A percentile compares a stretch with the other conserved stretches of the same genome.
These are phyloP conservation scores for Pythium monospermum DNA, from an alignment of 352 stramenopile genomes.

Conservation along the genomic window DNA sequence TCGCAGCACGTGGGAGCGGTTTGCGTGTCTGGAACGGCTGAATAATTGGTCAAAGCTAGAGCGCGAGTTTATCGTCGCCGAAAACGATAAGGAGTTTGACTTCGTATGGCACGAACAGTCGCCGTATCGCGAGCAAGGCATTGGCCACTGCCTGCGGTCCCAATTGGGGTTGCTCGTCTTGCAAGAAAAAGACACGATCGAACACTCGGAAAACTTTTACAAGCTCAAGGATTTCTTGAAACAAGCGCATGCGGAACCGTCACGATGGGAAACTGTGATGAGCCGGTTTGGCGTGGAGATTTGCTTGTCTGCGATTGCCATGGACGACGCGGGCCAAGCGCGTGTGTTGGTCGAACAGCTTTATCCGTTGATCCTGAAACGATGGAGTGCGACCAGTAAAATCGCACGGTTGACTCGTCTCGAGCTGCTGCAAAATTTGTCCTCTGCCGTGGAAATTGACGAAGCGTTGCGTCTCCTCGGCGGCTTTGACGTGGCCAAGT, in stretches of 20 bases:
- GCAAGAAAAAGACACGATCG: neutral
- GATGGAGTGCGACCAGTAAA: slow-evolving; percentile 54
- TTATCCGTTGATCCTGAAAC: slow-evolving; percentile 39
- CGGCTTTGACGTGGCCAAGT: neutral
- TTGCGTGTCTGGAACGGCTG: slow-evolving; percentile 55
- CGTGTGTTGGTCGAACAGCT: slow-evolving; percentile 58
- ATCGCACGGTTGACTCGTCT: slow-evolving; percentile 42
- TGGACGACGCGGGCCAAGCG: slow-evolving; percentile 37
- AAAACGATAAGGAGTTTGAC: slow-evolving; percentile 13
- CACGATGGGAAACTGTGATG: slow-evolving; percentile 34
- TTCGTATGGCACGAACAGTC: slow-evolving; percentile 57
- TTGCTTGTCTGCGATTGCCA: slow-evolving; percentile 37
- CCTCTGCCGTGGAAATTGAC: slow-evolving; percentile 59
- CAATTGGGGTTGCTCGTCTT: slow-evolving; percentile 30
- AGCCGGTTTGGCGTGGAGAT: slow-evolving; percentile 49
- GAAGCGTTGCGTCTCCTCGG: slow-evolving; percentile 27
- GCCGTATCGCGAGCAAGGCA: slow-evolving; percentile 63
- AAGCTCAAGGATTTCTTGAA: slow-evolving; percentile 22
- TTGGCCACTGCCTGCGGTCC: slow-evolving; percentile 47
- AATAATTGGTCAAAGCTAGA: slow-evolving; percentile 68
- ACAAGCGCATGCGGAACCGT: slow-evolving; percentile 22
- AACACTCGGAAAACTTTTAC: slow-evolving; percentile 7
- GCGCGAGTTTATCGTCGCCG: slow-evolving; percentile 29
- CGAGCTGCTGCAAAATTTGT: slow-evolving; percentile 59
- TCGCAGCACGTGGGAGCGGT: slow-evolving; percentile 59